Percentiles rank a stretch among this genome's conserved stretches.
Evolutionary conservation across 2,329 filamentous ascomycete species (phyloP).

Genomic region (Scopulariopsis brevicaulis): DNA sequence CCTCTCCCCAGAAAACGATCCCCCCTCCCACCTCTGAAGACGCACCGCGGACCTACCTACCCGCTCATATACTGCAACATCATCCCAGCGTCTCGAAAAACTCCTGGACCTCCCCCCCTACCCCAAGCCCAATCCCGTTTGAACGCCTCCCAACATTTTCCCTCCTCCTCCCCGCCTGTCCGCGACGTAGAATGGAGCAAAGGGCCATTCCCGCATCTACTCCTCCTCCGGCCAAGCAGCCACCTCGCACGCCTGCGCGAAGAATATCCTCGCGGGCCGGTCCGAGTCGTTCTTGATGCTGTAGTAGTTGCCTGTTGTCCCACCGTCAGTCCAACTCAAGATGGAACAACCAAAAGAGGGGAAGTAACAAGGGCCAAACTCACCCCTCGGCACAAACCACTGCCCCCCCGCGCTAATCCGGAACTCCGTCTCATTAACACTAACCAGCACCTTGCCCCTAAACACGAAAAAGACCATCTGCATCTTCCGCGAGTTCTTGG

Average conservation of each 20-base stretch:
- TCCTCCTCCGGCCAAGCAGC: constrained; percentile 14
- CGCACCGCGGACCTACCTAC: background rate
- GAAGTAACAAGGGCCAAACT: constrained; percentile 21
- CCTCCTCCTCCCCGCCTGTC: background rate
- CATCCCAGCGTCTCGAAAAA: too few species aligned
- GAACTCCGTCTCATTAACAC: constrained; percentile 64
- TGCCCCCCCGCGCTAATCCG: constrained; percentile 78
- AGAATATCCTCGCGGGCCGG: constrained; percentile 70
- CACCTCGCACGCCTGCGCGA: constrained; percentile 72
- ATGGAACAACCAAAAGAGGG: background rate
- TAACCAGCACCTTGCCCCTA: constrained; percentile 70
- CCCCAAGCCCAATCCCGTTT: too few species aligned
- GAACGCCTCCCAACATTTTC: too few species aligned
- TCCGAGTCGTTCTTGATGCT: constrained; percentile 75
- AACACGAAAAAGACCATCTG: constrained; percentile 95
- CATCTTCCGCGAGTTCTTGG: constrained; percentile 91
- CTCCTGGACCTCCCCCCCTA: too few species aligned
- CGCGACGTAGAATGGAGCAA: background rate
- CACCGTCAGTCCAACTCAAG: background rate
- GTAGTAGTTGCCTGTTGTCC: constrained; percentile 71
- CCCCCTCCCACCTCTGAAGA: too few species aligned
- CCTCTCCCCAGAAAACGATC: background rate
- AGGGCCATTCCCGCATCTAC: background rate
- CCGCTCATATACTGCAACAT: background rate
- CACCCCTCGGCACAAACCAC: constrained; percentile 92